Base-by-base conservation (phyloP, 1,139 yeast species). In the Kluyveromyces sp. region DNA sequence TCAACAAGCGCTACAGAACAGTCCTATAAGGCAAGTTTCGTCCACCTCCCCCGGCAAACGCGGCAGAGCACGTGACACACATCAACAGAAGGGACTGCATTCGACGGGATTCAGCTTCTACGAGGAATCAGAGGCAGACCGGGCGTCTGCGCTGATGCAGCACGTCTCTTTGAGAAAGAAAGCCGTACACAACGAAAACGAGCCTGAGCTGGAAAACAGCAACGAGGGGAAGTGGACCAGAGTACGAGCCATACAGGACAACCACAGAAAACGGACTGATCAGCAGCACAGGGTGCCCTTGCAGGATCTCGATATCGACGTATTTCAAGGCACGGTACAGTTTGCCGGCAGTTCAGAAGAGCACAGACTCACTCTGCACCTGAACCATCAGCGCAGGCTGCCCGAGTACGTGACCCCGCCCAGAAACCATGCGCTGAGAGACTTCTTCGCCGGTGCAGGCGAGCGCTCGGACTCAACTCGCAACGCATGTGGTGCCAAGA, bases 321-420 rank as follows among this genome's bases (percentile, higher is more conserved):
- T 49, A 17, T 47, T 46, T 40, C 46, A 39, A 16, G 58, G 58
- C 8, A 52, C 36, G 35, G 35, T 54, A 3, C 49, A 53, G 33
- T 41, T 49, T 33, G 48, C 50, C 11, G 37, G 30, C 6, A 42
- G 49, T 18, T 22, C 30, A 3, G 47, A 40, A 15, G 36, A 36
- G 2, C 41, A 38, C 2, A 51, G 46, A 11, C 42, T 54, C 26
- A 52, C 51, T 1, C 29, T 54, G 20, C 58, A 51, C 32, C 35
- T 47, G 25, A 46, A 41, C 11, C 40, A 41, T 25, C 47, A 46
- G 28, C 48, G 38, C 1, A 34, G 25, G 22, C 43, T 54, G 31
- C 58, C 58, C 16, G 46, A 31, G 20, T 53, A 45, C 39, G 48
- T 53, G 2, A 54, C 58, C 2, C 58, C 58, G 2, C 58, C 58